A percentile compares a stretch with the other conserved stretches of the same genome.
phyloP scores from a whole-genome alignment of 2,329 filamentous ascomycete species.

The Pyricularia grisea region DNA sequence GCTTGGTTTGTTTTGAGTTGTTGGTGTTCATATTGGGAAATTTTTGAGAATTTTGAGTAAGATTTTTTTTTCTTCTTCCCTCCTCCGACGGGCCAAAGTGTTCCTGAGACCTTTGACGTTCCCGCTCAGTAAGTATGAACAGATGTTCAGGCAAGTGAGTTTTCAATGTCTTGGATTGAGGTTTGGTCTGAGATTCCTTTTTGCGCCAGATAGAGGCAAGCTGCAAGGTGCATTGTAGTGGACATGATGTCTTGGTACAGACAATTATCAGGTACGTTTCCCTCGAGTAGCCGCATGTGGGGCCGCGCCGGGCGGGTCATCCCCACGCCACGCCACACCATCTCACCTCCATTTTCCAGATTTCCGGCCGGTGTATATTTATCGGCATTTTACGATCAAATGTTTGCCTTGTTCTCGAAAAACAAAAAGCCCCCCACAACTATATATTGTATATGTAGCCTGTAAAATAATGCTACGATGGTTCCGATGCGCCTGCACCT shows the following conservation, averaged over 20 bases:
- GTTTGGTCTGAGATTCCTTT: background rate
- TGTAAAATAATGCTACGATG: background rate
- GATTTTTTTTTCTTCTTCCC: no score
- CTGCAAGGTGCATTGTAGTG: background rate
- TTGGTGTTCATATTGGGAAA: background rate
- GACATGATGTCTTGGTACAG: background rate
- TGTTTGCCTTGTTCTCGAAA: background rate
- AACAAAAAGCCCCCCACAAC: background rate
- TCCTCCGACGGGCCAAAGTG: no score
- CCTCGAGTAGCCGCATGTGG: background rate
- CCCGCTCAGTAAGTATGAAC: background rate
- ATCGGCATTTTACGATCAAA: no score
- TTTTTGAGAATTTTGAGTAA: background rate
- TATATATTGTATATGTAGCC: no score
- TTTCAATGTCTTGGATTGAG: background rate
- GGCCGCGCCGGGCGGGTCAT: background rate
- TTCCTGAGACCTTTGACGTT: no score
- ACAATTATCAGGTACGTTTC: background rate
- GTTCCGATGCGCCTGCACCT: background rate
- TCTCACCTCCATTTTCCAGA: no score
- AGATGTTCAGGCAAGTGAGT: background rate
- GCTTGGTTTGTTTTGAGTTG: background rate
- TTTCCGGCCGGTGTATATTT: no score
- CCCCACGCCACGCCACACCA: background rate
- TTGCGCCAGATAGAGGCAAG: background rate